Base-by-base conservation (phyloP, 768 basidiomycete genomes). In the Nidularia pulvinata region DNA sequence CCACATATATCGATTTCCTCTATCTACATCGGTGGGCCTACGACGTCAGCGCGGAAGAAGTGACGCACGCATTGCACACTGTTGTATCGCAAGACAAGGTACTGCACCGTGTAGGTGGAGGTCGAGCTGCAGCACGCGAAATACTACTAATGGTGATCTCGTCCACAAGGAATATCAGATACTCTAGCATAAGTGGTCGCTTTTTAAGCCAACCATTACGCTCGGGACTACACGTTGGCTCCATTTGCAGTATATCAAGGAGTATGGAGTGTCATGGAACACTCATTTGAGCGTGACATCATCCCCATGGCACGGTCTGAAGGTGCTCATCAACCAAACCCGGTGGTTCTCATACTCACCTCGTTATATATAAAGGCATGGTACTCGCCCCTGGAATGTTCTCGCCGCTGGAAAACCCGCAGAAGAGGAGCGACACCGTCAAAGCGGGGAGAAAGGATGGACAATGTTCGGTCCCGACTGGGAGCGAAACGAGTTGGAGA, bases 191-290 rank as follows among this genome's bases (percentile, higher is more conserved):
- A 76, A 75, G 55, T 79, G 2, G 76, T 77, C 7, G 54, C 74
- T 4, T 64, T 25, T 25, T 25, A 67, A 36, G 75, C 74, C 0
- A 81, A 82, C 62, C 70, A 76, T 53, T 81, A 78, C 51, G 78
- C 80, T 11, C 65, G 73, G 1, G 65, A 69, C 42, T 73, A 80
- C 43, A 76, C 69, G 0, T 65, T 76, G 55, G 70, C 75, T 0
- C 81, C 76, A 1, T 84, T 84, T 58, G 67, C 68, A 32, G 65
- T 82, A 7, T 83, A 82, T 57, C 81, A 77, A 61, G 80, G 76
- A 4, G 56, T 53, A 16, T 76, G 71, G 75, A 72, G 68, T 53
- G 61, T 72, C 25, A 65, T 76, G 57, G 50, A 67, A 7, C 70
- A 81, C 32, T 73, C 75, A 39, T 64, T 81, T 32, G 80, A 81